Percentiles rank a stretch among this genome's conserved stretches.
phyloP scores from a whole-genome alignment of 805 yeast genomes.

The Candida nanaspora region DNA sequence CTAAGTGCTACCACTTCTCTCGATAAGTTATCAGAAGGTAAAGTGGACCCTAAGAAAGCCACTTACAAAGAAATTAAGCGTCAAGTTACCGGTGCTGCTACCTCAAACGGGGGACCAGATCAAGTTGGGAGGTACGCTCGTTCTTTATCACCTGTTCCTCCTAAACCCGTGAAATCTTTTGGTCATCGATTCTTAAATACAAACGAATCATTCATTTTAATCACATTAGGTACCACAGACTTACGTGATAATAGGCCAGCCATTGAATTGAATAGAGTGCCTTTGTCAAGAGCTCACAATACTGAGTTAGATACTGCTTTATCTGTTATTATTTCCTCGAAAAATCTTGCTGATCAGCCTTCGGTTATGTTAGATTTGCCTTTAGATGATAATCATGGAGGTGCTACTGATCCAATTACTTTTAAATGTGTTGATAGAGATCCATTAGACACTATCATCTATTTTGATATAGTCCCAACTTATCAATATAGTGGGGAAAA shows the following conservation, averaged over 20 bases:
- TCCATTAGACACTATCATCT: constrained; percentile 48
- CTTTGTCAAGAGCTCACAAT: constrained; percentile 65
- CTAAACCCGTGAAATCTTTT: constrained; percentile 66
- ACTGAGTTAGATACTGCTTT: constrained; percentile 87
- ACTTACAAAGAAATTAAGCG: neutral
- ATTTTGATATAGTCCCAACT: constrained; percentile 87
- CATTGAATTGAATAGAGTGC: constrained; percentile 65
- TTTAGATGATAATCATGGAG: constrained; percentile 65
- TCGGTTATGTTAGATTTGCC: constrained; percentile 67
- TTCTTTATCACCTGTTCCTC: constrained; percentile 12
- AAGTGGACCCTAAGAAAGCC: constrained; percentile 2
- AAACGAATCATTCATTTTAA: constrained; percentile 63
- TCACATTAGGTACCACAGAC: constrained; percentile 85
- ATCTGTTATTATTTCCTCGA: constrained; percentile 56
- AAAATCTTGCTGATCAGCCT: constrained; percentile 41
- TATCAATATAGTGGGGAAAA: constrained; percentile 42
- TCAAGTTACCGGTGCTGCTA: neutral
- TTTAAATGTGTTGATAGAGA: constrained; percentile 50
- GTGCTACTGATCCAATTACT: constrained; percentile 66
- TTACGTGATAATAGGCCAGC: constrained; percentile 51
- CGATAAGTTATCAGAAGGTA: constrained; percentile 17
- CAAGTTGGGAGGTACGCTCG: neutral
- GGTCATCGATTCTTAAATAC: constrained; percentile 70
- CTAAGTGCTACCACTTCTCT: constrained; percentile 12
- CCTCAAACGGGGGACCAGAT: neutral